Evolutionary conservation across 345 rosid genomes (phyloP).

Genomic region (Brassica rapa): DNA sequence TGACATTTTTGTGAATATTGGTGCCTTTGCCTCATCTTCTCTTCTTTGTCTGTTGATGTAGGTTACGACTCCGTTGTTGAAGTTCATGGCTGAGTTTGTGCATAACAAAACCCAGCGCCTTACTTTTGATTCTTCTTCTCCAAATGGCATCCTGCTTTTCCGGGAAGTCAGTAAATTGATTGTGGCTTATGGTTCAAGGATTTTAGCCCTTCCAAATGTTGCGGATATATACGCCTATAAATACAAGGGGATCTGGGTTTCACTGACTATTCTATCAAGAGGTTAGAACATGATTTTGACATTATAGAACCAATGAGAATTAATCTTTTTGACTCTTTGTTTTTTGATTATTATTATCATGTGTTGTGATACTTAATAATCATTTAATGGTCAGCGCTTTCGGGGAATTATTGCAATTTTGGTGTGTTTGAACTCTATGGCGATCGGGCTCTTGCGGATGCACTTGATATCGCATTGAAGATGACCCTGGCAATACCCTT

Average conservation of each 20-base stretch:
- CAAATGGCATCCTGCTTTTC: slow-evolving; percentile 98
- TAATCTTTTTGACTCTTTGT: background rate
- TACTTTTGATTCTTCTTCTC: slow-evolving; percentile 96
- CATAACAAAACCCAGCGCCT: slow-evolving; percentile 93
- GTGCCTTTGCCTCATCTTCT: slow-evolving; percentile 23
- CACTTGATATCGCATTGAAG: slow-evolving; percentile 86
- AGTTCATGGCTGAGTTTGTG: slow-evolving; percentile 98
- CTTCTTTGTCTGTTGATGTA: slow-evolving; percentile 44
- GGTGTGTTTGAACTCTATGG: slow-evolving; percentile 99
- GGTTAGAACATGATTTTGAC: slow-evolving; percentile 54
- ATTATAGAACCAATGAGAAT: slow-evolving; percentile 12
- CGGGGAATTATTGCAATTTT: slow-evolving; percentile 92
- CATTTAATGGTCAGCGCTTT: slow-evolving; percentile 66
- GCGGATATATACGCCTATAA: slow-evolving; percentile 93
- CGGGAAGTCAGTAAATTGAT: slow-evolving; percentile 98
- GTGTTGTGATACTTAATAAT: slow-evolving; percentile 3
- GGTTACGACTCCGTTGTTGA: slow-evolving; percentile 93
- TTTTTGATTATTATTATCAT: background rate
- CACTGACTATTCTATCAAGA: slow-evolving; percentile 84
- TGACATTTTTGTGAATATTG: background rate
- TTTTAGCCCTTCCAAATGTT: slow-evolving; percentile 87
- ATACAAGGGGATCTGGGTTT: slow-evolving; percentile 98
- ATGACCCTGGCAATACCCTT: slow-evolving; percentile 89
- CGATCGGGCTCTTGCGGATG: slow-evolving; percentile 95
- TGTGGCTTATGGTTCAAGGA: slow-evolving; percentile 94